Base-by-base conservation (phyloP, 257 asterid species). In the Prunella vulgaris region DNA sequence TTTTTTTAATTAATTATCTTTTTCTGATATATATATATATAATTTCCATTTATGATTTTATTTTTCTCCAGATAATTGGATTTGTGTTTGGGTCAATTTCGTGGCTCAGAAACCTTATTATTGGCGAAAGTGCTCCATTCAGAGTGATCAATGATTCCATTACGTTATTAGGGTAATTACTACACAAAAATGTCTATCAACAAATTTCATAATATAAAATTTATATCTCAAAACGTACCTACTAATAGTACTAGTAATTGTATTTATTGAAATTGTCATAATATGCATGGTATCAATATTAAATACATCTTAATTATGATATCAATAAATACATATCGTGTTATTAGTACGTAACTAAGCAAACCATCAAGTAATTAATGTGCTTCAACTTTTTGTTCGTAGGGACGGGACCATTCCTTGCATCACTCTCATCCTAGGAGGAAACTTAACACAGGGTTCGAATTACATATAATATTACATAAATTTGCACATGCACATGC, bases 401-500 rank as follows among this genome's bases (percentile, higher is more conserved):
- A 93, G 99, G 67, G 87, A 80, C 58, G 97, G 93, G 75, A 90
- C 99, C 52, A 89, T 93, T 74, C 99, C 99, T 10, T 86, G 97
- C 79, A 87, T 89, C 83, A 90, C 89, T 40, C 91, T 93, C 53
- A 90, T 90, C 69, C 88, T 93, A 3, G 99, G 99, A 52, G 99
- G 96, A 66, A 93, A 90, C 77, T 82, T 93, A 18, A 90, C 84
- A 25, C 83, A 83, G 80, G 99, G 99, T 90, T n/a, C n/a, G n/a
- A n/a, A n/a, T n/a, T n/a, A n/a, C n/a, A n/a, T n/a, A n/a, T n/a
- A n/a, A n/a, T n/a, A n/a, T n/a, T n/a, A n/a, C n/a, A n/a, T n/a
- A n/a, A n/a, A n/a, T n/a, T n/a, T n/a, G n/a, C n/a, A n/a, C n/a
- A 12, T 40, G 42, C 7, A 6, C 3, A 9, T 1, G 48, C 7